These are phyloP conservation scores for Stagonosporopsis rhizophila DNA, from an alignment of 2,329 filamentous ascomycete genomes.

Conservation along the genomic window DNA sequence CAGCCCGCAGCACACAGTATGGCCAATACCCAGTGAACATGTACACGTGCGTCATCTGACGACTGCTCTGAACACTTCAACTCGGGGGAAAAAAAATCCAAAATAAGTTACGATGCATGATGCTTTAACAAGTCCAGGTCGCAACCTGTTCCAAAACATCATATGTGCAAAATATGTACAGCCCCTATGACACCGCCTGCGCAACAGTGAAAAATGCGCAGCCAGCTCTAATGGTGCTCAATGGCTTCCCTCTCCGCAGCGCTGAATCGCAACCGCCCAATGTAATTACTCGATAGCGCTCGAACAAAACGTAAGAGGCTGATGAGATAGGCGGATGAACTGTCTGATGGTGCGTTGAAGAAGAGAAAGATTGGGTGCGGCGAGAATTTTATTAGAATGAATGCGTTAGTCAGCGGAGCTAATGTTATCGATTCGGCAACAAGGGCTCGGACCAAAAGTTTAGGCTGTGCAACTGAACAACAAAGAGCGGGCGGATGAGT, in stretches of 20 bases:
- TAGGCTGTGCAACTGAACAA: neutral
- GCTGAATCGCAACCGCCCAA: constrained; percentile 63
- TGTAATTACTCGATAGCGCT: constrained; percentile 39
- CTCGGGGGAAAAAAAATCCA: neutral
- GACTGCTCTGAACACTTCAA: neutral
- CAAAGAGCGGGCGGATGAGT: neutral
- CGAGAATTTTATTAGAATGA: constrained; percentile 30
- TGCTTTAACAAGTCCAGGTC: neutral
- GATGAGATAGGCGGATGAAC: constrained; percentile 49
- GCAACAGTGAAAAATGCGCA: constrained; percentile 69
- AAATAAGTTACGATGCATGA: neutral
- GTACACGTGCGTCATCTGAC: too few relatives aligned
- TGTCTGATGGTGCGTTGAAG: constrained; percentile 50
- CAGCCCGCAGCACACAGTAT: too few relatives aligned
- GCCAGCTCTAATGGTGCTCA: constrained; percentile 75
- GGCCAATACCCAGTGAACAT: neutral
- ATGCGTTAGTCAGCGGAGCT: constrained; percentile 9
- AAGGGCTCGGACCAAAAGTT: constrained; percentile 6
- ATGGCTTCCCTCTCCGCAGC: constrained; percentile 64
- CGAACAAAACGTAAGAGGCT: constrained; percentile 49
- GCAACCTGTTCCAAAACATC: neutral
- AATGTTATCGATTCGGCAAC: constrained; percentile 3
- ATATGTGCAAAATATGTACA: constrained; percentile 62
- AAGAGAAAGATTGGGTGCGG: constrained; percentile 18
- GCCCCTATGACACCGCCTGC: constrained; percentile 85